Base-by-base conservation (phyloP, 352 stramenopile species). In the Phytophthora tubulina region DNA sequence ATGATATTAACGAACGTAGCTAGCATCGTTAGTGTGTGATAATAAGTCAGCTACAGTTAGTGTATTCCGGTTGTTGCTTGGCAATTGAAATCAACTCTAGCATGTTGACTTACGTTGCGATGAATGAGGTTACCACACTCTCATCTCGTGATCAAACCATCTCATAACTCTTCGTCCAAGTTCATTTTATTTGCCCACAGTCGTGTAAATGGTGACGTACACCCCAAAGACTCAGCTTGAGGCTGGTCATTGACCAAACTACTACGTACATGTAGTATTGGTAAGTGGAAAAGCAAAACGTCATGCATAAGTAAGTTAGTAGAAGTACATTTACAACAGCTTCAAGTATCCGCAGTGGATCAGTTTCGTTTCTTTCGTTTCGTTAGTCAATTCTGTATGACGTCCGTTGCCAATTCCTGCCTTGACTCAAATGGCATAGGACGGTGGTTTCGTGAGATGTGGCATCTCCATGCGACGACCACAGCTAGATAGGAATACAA, bases 361-460 rank as follows among this genome's bases (percentile, higher is more conserved):
- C 33, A 30, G 58, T 66, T 66, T 66, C 45, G 14, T 17, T 17
- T 46, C 17, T 66, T 66, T 66, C 45, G 14, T 17, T 17, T 46
- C 17, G 13, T 13, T 6, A 39, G 21, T 36, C 14, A 42, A 42
- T 11, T 42, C 27, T 54, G 21, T n/a, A 4, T 2, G 36, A 17
- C 44, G 33, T 57, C 57, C 45, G 57, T 56, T 56, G 45, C 44
- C 15, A n/a, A 6, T 54, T 39, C 15, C 35, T 27, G 21, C 21
- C 21, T 27, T 27, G 21, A 27, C 21, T 27, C 21, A 27, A 27
- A 27, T 27, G 21, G 21, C 21, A 27, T 27, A 27, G 21, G 49
- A 10, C 11, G 64, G 55, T 72, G 50, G 64, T 72, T 72, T 72
- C 64, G 38, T 30, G 31, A 27, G 21, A 27, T 27, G 21, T 27